Evolutionary conservation across 805 yeast species (phyloP).

Genomic region (Candida insectorum): DNA sequence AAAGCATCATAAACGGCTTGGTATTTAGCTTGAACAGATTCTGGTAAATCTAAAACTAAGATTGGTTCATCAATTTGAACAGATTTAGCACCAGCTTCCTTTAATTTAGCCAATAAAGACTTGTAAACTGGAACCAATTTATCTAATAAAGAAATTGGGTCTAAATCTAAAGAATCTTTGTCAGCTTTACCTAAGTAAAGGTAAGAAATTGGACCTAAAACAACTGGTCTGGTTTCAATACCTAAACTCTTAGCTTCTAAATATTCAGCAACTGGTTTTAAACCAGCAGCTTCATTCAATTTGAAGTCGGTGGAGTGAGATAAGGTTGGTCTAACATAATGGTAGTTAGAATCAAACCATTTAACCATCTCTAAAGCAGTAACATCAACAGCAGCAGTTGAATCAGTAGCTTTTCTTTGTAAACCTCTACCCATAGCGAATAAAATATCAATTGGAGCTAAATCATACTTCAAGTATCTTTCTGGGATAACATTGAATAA

Average conservation of each 20-base stretch:
- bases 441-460: slow-evolving; percentile 84
- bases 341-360: slow-evolving; percentile 99
- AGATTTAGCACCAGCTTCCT: slow-evolving; percentile 89
- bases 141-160: slow-evolving; percentile 85
- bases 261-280: slow-evolving; percentile 96
- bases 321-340: slow-evolving; percentile 99
- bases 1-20: slow-evolving; percentile 82
- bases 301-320: slow-evolving; percentile 93
- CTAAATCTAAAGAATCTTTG: slow-evolving; percentile 93
- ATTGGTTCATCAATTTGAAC: slow-evolving; percentile 98
- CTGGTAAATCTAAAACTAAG: slow-evolving; percentile 89
- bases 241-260: slow-evolving; percentile 97
- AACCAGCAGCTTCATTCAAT: slow-evolving; percentile 68
- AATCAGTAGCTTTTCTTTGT: slow-evolving; percentile 91
- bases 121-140: slow-evolving; percentile 92
- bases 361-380: slow-evolving; percentile 99
- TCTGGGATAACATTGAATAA: slow-evolving; percentile 96
- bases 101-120: slow-evolving; percentile 81
- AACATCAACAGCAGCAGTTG: slow-evolving; percentile 89
- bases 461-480: slow-evolving; percentile 88
- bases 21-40: slow-evolving; percentile 78
- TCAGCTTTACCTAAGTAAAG: slow-evolving; percentile 96
- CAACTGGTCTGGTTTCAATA: slow-evolving; percentile 94
- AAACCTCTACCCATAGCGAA: slow-evolving; percentile 99
- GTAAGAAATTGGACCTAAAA: slow-evolving; percentile 96